Evolutionary conservation across 331 rosid species (phyloP), one percentile per base, ranked within the genome.

Genomic region (Cydonia oblonga): DNA sequence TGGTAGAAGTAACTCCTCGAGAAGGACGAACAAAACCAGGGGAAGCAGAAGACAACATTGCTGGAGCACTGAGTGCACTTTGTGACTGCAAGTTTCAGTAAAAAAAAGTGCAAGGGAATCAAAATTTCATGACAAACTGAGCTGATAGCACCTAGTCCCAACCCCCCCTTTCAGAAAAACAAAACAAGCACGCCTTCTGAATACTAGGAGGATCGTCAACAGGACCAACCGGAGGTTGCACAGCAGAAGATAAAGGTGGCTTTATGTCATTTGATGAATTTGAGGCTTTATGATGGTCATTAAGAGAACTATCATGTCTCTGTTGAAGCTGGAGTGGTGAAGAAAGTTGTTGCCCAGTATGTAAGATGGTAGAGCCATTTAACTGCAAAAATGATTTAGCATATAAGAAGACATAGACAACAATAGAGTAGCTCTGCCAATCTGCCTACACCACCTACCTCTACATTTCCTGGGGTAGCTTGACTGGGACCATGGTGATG

Each of bases 1-100:
- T 88, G 62, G 93, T 59, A 70, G 97, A 89, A 78, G 93, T 33
- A 76, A 82, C 80, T 78, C 69, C 89, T 52, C 96, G 89, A 3
- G 91, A 7, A 70, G 96, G 78, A 72, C 99, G 96, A 72, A 85
- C 88, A 76, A 83, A 84, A 79, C 90, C 93, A 68, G 91, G 86
- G 72, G 99, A 84, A 54, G 87, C 76, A 42, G 88, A 82, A 63
- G 90, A 75, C 69, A 86, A 78, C 87, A 89, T 72, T 71, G 87
- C 66, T 1, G 88, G 81, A 69, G 88, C 64, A 28, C 71, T 84
- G 58, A 52, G 71, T 58, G 86, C 22, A 82, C 57, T 83, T 70
- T 82, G 97, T 73, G 80, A 33, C 98, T 89, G 86, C 79, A 81
- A 74, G 11, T 51, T 64, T 75, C 54, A 49, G 54, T 49, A 59